These are phyloP conservation scores for Trichoderma atroviride DNA, from an alignment of 2,329 filamentous ascomycete genomes.

Conservation along the genomic window DNA sequence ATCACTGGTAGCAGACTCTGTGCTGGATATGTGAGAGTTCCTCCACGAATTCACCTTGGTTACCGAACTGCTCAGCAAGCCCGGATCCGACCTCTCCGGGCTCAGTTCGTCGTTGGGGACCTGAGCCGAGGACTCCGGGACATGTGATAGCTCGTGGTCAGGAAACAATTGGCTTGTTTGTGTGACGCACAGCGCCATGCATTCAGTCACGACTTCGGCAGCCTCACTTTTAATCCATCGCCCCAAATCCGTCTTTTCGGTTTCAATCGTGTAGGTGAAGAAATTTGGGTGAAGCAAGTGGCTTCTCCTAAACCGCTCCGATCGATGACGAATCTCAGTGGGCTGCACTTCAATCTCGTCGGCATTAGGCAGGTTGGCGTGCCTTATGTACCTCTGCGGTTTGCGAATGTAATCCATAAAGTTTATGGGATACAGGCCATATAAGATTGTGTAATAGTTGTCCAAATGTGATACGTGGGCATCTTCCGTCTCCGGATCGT, in stretches of 20 bases:
- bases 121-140: conserved; percentile 31
- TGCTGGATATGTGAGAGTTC: conserved; percentile 55
- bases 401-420: conserved; percentile 86
- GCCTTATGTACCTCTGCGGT: conserved; percentile 75
- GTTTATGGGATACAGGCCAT: conserved; percentile 82
- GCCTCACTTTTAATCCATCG: conserved; percentile 81
- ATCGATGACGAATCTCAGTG: conserved; percentile 73
- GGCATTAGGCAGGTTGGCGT: conserved; percentile 68
- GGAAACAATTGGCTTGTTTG: conserved; percentile 35
- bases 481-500: conserved; percentile 64
- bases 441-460: conserved; percentile 79
- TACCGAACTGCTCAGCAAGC: conserved; percentile 46
- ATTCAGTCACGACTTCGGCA: conserved; percentile 78
- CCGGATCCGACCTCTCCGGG: conserved; percentile 42
- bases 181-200: conserved; percentile 65
- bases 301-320: conserved; percentile 71
- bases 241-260: conserved; percentile 74
- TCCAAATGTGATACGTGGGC: conserved; percentile 67
- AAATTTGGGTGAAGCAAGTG: conserved; percentile 85
- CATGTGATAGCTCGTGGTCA: conserved; percentile 32
- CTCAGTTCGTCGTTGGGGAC: conserved; percentile 37
- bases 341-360: conserved; percentile 79
- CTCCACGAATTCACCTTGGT: conserved; percentile 52
- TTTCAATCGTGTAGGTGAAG: conserved; percentile 76
- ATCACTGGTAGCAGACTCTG: conserved; percentile 47